phyloP scores from a whole-genome alignment of 352 stramenopile genomes.

The Globisporangium yorkense region DNA sequence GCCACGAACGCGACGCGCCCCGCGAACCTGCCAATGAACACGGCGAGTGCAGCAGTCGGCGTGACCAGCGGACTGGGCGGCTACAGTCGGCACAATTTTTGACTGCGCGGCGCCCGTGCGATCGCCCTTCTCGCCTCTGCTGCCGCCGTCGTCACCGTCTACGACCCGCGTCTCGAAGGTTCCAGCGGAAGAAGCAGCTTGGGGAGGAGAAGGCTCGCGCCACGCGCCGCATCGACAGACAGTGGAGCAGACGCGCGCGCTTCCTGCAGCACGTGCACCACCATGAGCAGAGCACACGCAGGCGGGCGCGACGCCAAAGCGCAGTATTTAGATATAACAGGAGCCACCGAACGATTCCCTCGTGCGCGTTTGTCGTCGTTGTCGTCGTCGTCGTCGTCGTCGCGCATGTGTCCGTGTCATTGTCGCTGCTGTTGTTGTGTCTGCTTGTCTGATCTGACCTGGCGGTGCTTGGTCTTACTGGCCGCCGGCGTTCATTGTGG shows the following conservation, averaged over 20 bases:
- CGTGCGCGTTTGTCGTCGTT: not conserved
- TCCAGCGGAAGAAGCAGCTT: not conserved
- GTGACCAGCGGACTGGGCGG: constrained; percentile 37
- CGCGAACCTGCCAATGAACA: constrained; percentile 21
- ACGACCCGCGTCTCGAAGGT: not conserved
- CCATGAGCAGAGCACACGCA: not conserved
- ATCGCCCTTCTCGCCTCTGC: not conserved
- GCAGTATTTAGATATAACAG: constrained; percentile 50
- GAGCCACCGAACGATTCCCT: constrained; percentile 5
- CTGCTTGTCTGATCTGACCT: constrained; percentile 1
- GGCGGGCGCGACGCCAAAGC: constrained; percentile 14
- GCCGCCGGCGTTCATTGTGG: constrained; percentile 35
- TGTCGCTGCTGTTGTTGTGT: not conserved
- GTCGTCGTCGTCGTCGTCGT: not conserved
- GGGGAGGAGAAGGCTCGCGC: not conserved
- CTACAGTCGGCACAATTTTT: constrained; percentile 81
- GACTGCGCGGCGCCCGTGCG: constrained; percentile 8
- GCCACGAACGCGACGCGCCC: constrained; percentile 12
- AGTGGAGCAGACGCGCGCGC: not conserved
- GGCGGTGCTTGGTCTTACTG: constrained; percentile 18
- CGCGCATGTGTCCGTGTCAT: not conserved
- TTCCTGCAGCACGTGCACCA: not conserved
- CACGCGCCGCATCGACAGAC: not conserved
- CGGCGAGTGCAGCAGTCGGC: constrained; percentile 40
- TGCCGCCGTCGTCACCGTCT: not conserved